Conservation (phyloP, 2,329 filamentous ascomycete genomes). For the Pseudogymnoascus sp. region DNA sequence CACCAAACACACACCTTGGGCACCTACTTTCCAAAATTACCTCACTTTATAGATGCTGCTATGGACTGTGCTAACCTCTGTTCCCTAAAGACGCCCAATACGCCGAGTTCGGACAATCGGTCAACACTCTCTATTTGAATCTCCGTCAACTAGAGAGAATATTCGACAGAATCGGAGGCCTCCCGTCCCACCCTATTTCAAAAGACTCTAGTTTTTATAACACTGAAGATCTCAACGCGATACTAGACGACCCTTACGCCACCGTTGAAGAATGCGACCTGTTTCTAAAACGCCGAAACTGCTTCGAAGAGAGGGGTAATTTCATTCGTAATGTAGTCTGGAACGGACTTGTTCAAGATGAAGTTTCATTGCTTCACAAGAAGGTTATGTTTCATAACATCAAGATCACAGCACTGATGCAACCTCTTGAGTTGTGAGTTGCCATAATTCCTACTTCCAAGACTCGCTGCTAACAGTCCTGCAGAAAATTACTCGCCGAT, state of each 20-base stretch:
- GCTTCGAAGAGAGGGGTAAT: constrained; percentile 14
- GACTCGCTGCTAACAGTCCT: not conserved
- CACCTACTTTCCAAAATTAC: not conserved
- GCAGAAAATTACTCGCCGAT: not conserved
- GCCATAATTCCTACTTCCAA: not conserved
- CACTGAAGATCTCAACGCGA: not conserved
- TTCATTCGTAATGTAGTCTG: constrained; percentile 16
- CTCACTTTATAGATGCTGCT: not conserved
- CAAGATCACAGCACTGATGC: constrained; percentile 15
- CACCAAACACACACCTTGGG: not conserved
- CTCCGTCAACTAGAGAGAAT: not conserved
- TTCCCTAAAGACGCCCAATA: not conserved
- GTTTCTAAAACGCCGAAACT: constrained; percentile 10
- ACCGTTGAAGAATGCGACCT: not conserved
- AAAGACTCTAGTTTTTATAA: not conserved
- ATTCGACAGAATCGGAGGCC: not conserved
- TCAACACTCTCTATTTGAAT: not conserved
- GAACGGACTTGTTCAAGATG: constrained; percentile 14
- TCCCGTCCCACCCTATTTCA: not conserved
- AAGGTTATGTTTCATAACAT: constrained; percentile 15
- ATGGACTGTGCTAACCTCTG: not conserved
- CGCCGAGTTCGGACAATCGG: not conserved
- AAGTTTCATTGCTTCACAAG: constrained; percentile 13
- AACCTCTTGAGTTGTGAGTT: constrained; percentile 14
- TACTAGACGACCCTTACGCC: not conserved